Evolutionary conservation across 257 asterid genomes (phyloP), one percentile per base, ranked within the genome.

Genomic region (Solanum chmielewskii): DNA sequence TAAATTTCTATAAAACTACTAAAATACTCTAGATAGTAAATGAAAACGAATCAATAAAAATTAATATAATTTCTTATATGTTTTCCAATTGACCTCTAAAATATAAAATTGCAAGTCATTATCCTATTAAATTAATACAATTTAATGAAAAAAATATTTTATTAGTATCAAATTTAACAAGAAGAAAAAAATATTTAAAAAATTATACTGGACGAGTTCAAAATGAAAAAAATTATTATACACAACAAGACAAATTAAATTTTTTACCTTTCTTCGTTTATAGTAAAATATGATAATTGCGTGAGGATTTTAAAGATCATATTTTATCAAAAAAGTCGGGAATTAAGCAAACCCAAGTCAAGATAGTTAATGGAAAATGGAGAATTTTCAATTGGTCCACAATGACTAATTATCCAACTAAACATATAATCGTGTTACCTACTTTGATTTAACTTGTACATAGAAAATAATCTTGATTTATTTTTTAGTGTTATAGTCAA

Each of bases 151-250:
- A 18, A 2, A 16, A 52, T 0, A 5, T 0, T 49, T 52, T 6
- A 8, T 41, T 41, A 41, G 4, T 52, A 52, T 52, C n/a, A 52
- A 21, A 52, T 18, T 18, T 52, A 9, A 7, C 62, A 18, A 52
- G 62, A 18, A 52, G 2, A 52, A 52, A 2, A 6, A 52, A 1
- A 6, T 52, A 16, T 52, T 52, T 18, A 52, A 1, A 52, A 52
- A 18, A 0, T 52, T 18, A 0, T 52, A 11, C 0, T 0, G 2
- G 23, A 4, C 4, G 0, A 4, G 3, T 56, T 56, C 0, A 16
- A 16, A 52, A 52, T 52, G 0, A 52, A 52, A 16, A 52, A 52
- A 52, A 16, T 16, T 16, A 0, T 52, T 6, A 52, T 6, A 0
- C 23, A 52, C 18, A 9, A 6, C 10, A 3, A 52, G 4, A 9